Percentiles rank a stretch among this genome's conserved stretches.
Evolutionary conservation across 345 rosid genomes (phyloP).

Genomic region (Melaleuca alternifolia): DNA sequence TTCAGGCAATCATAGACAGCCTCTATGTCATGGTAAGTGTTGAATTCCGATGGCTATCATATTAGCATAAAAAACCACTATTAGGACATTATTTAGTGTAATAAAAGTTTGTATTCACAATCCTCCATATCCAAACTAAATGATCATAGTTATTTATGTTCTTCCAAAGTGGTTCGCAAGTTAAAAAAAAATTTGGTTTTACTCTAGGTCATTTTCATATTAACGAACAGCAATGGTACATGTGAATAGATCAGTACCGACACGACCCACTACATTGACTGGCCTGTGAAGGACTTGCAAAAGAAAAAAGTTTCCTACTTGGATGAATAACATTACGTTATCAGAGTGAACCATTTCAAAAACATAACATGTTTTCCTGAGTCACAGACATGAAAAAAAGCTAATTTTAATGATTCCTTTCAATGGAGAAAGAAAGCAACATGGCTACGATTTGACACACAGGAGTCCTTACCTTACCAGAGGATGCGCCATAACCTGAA

Average conservation of each 20-base stretch:
- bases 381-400: background rate
- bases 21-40: slow-evolving; percentile 90
- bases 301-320: background rate
- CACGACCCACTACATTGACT: background rate
- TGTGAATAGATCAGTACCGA: background rate
- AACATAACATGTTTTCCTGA: background rate
- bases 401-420: background rate
- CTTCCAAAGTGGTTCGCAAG: background rate
- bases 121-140: background rate
- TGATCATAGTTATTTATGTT: background rate
- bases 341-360: background rate
- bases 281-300: background rate
- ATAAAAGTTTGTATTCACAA: background rate
- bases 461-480: slow-evolving; percentile 68
- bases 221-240: background rate
- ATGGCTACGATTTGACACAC: background rate
- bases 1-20: slow-evolving; percentile 78
- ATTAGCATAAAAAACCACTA: background rate
- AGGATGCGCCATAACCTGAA: slow-evolving; percentile 98
- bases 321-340: background rate
- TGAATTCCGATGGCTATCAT: slow-evolving; percentile 78
- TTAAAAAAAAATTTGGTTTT: background rate
- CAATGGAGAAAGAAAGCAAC: background rate
- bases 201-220: background rate
- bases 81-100: background rate